Percentiles rank a stretch among this genome's conserved stretches.
Conservation (phyloP, 2,329 filamentous ascomycete genomes). For the Helotiales sp. region DNA sequence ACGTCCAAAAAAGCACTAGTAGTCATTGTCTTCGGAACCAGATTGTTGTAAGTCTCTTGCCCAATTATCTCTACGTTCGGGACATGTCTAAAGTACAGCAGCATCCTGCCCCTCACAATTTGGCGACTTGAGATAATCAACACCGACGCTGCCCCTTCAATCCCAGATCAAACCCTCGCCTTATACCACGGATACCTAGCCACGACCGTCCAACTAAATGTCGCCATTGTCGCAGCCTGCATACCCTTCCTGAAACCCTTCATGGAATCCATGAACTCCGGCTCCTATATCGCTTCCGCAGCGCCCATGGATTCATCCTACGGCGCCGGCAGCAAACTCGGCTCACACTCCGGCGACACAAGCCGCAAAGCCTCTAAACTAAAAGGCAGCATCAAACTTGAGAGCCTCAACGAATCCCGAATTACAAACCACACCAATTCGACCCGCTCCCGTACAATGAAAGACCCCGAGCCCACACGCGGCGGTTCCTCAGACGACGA, state of each 20-base stretch:
- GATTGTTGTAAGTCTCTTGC: slow-evolving; percentile 43
- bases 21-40: slow-evolving; percentile 30
- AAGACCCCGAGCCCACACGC: background rate
- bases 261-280: slow-evolving; percentile 31
- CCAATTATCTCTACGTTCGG: background rate
- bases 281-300: slow-evolving; percentile 24
- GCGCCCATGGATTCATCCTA: slow-evolving; percentile 24
- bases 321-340: slow-evolving; percentile 20
- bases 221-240: slow-evolving; percentile 32
- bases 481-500: background rate
- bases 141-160: slow-evolving; percentile 8
- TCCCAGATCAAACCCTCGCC: slow-evolving; percentile 26
- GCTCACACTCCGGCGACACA: slow-evolving; percentile 14
- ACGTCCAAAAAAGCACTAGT: slow-evolving; percentile 42
- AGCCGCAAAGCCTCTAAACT: slow-evolving; percentile 13
- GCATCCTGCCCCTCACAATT: slow-evolving; percentile 44
- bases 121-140: slow-evolving; percentile 28
- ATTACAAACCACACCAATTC: background rate
- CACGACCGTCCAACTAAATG: slow-evolving; percentile 33
- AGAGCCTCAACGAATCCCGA: slow-evolving; percentile 10
- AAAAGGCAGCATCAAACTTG: slow-evolving; percentile 11
- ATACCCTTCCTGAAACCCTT: slow-evolving; percentile 35
- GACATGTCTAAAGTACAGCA: slow-evolving; percentile 31
- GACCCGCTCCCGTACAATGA: background rate
- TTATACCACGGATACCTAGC: slow-evolving; percentile 26